Evolutionary conservation across 176 grass and related monocot genomes (phyloP).

Genomic region (Typha latifolia): DNA sequence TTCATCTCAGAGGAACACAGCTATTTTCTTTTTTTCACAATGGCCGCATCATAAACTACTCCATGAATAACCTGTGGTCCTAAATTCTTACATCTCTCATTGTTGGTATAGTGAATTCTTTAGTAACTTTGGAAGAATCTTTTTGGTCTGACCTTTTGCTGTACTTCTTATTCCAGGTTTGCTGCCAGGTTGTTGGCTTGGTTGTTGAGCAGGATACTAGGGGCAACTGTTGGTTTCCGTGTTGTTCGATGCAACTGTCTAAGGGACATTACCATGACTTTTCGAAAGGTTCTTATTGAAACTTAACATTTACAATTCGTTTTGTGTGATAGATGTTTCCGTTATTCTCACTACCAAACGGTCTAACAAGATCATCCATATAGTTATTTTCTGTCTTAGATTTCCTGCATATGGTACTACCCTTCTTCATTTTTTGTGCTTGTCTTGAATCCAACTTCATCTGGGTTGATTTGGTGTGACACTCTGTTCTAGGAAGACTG

Average conservation of each 20-base stretch:
- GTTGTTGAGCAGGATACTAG: constrained; percentile 41
- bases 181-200: constrained; percentile 39
- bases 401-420: not conserved
- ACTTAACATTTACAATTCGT: not conserved
- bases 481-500: no score
- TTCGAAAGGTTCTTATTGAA: constrained; percentile 49
- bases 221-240: constrained; percentile 55
- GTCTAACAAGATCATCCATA: not conserved
- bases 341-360: not conserved
- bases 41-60: no score
- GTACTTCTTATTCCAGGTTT: constrained; percentile 42
- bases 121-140: constrained; percentile 8
- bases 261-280: constrained; percentile 48
- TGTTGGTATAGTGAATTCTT: not conserved
- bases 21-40: no score
- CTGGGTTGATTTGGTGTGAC: no score
- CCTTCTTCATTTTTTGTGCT: not conserved
- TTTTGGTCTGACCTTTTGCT: not conserved
- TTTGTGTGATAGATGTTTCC: not conserved
- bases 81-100: no score
- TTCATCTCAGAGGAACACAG: no score
- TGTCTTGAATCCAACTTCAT: not conserved
- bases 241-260: constrained; percentile 57
- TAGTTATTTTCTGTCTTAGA: not conserved
- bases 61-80: no score